phyloP scores from a whole-genome alignment of 768 basidiomycete genomes.

The Artomyces pyxidatus region DNA sequence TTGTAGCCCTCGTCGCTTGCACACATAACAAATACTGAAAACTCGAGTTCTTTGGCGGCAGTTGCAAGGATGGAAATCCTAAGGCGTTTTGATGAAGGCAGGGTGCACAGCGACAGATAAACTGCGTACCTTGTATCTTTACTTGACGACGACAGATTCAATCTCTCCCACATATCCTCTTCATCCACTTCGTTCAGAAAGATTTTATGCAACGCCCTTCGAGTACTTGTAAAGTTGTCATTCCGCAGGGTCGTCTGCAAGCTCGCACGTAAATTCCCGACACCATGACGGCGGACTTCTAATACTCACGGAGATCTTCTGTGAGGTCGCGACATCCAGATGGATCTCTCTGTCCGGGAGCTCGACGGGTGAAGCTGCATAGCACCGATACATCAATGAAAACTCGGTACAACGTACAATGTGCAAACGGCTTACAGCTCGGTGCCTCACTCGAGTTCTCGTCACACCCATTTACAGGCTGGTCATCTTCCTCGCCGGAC shows the following conservation, averaged over 20 bases:
- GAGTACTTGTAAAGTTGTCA: not conserved
- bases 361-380: constrained; percentile 10
- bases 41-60: not conserved
- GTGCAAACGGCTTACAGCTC: not conserved
- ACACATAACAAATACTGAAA: not conserved
- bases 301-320: constrained; percentile 34
- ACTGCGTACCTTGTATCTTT: not conserved
- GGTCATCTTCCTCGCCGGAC: not conserved
- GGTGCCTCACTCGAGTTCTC: not conserved
- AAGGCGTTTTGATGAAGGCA: not conserved
- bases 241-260: not conserved
- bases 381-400: not conserved
- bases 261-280: not conserved
- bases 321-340: constrained; percentile 30
- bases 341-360: constrained; percentile 25
- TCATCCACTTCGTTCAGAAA: not conserved
- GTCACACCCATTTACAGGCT: not conserved
- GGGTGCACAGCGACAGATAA: not conserved
- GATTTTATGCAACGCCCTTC: not conserved
- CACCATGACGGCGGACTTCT: not conserved
- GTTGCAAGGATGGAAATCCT: not conserved
- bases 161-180: not conserved
- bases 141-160: not conserved
- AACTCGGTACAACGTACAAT: not conserved
- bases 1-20: not conserved